phyloP scores from a whole-genome alignment of 441 rosid genomes.

The Pelargonium fulgidum region DNA sequence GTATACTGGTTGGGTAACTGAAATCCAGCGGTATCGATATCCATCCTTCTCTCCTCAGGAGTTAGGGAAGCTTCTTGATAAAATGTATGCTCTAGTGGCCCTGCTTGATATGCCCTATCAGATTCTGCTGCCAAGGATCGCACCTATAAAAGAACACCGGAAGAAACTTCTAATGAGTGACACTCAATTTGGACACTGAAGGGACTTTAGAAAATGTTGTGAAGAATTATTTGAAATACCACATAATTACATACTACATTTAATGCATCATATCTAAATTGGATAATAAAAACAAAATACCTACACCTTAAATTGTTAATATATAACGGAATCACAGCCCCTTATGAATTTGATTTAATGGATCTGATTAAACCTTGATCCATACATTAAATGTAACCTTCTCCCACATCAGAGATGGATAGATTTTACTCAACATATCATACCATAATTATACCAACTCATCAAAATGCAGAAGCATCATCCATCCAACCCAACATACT shows the following conservation, averaged over 20 bases:
- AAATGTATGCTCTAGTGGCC: slow-evolving; percentile 67
- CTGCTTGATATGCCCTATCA: slow-evolving; percentile 87
- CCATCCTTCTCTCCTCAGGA: slow-evolving; percentile 44
- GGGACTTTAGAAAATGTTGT: slow-evolving; percentile 3
- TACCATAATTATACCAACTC: too few relatives aligned
- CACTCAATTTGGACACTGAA: neutral
- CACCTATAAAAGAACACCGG: slow-evolving; percentile 43
- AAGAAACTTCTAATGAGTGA: neutral
- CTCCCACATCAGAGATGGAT: too few relatives aligned
- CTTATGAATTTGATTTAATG: neutral
- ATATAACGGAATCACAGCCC: neutral
- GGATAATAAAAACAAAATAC: neutral
- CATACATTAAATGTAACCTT: too few relatives aligned
- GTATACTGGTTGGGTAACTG: slow-evolving; percentile 55
- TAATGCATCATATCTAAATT: neutral
- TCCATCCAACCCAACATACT: too few relatives aligned
- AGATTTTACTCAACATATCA: too few relatives aligned
- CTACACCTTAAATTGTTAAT: slow-evolving; percentile 4
- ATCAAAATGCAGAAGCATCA: too few relatives aligned
- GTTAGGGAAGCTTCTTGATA: slow-evolving; percentile 62
- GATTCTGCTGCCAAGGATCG: slow-evolving; percentile 94
- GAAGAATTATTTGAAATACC: neutral
- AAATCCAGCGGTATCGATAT: slow-evolving; percentile 35
- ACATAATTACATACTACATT: neutral
- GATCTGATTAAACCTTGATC: neutral